These are phyloP conservation scores for Myxozyma lipomycoides DNA, from an alignment of 805 yeast species.

Conservation along the genomic window DNA sequence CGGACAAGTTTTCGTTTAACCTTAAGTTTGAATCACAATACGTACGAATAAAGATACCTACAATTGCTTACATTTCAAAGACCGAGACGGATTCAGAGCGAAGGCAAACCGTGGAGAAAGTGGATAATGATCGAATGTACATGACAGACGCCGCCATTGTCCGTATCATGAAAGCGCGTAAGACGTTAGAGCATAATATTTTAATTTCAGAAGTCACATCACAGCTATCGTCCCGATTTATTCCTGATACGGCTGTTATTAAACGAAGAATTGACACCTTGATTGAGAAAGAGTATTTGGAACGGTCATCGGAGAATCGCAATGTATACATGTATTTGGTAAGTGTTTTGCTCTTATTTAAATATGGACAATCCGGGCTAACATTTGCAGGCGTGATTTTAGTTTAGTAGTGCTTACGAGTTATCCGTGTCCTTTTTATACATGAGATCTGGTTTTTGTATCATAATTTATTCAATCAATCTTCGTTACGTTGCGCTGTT, in stretches of 20 bases:
- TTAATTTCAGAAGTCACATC: constrained; percentile 62
- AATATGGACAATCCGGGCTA: not conserved
- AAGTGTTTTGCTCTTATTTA: constrained; percentile 30
- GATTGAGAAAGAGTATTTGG: constrained; percentile 76
- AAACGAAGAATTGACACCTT: constrained; percentile 70
- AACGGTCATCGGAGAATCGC: constrained; percentile 60
- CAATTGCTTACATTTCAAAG: constrained; percentile 46
- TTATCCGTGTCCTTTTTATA: no score
- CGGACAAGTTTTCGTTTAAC: constrained; percentile 66
- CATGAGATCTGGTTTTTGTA: no score
- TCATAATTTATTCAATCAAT: no score
- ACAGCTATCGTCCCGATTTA: constrained; percentile 59
- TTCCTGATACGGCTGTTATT: constrained; percentile 62
- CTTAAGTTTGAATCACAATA: constrained; percentile 63
- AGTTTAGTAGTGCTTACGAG: no score
- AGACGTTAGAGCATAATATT: constrained; percentile 56
- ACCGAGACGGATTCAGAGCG: constrained; percentile 54
- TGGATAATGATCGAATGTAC: constrained; percentile 59
- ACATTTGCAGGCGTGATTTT: no score
- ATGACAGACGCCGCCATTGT: constrained; percentile 84
- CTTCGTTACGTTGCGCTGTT: no score
- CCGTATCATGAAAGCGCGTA: constrained; percentile 76
- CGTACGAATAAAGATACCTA: constrained; percentile 66
- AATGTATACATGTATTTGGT: constrained; percentile 67
- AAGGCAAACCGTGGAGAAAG: constrained; percentile 47